phyloP scores from a whole-genome alignment of 2,329 filamentous ascomycete species.

The Exophiala oligosperma region DNA sequence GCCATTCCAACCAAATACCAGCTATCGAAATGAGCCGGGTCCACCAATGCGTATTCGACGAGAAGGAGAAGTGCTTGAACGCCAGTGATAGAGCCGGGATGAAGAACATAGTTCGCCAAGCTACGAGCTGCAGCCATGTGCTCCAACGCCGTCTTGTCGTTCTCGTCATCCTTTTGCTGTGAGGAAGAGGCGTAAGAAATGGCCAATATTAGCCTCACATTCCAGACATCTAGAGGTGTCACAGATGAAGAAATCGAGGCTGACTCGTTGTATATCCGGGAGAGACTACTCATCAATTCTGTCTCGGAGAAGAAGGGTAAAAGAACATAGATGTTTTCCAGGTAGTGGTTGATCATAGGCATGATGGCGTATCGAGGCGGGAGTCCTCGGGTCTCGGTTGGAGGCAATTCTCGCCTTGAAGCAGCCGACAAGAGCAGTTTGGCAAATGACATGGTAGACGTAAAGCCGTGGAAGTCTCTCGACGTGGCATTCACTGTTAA shows the following conservation, averaged over 20 bases:
- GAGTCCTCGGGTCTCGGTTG: slow-evolving; percentile 59
- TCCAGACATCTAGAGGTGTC: slow-evolving; percentile 75
- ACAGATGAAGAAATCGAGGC: slow-evolving; percentile 11
- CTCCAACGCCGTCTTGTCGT: slow-evolving; percentile 60
- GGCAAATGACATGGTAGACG: slow-evolving; percentile 88
- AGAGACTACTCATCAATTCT: slow-evolving; percentile 72
- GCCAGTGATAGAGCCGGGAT: slow-evolving; percentile 79
- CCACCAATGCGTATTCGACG: slow-evolving; percentile 85
- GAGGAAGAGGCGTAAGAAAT: slow-evolving; percentile 77
- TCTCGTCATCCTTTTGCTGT: slow-evolving; percentile 62
- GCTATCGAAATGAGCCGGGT: slow-evolving; percentile 87
- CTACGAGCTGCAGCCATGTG: slow-evolving; percentile 68
- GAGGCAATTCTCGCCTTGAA: slow-evolving; percentile 69
- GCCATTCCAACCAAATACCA: slow-evolving; percentile 94
- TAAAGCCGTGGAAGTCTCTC: slow-evolving; percentile 86
- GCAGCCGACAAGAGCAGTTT: slow-evolving; percentile 83
- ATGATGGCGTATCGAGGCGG: slow-evolving; percentile 70
- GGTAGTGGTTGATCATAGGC: slow-evolving; percentile 76
- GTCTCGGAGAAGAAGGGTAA: slow-evolving; percentile 83
- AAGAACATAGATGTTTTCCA: slow-evolving; percentile 76
- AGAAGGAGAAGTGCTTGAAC: slow-evolving; percentile 86
- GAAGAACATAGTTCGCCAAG: slow-evolving; percentile 78
- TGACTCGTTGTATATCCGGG: slow-evolving; percentile 72
- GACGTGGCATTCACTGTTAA: slow-evolving; percentile 94
- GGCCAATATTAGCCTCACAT: slow-evolving; percentile 84